Conservation (phyloP, 306 rosid genomes). For the Quercus dentata region DNA sequence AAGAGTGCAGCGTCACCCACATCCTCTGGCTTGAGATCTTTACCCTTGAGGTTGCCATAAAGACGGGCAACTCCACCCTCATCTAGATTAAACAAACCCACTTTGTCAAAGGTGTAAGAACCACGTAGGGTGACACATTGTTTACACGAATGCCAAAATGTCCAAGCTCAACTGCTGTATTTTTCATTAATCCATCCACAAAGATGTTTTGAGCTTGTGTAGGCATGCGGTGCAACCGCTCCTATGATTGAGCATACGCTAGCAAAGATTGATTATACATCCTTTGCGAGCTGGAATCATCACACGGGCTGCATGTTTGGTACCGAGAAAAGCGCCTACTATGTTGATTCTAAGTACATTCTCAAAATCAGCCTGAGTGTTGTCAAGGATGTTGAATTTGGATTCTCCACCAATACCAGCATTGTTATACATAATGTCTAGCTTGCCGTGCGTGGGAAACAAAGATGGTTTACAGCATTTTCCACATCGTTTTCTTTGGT, state of each 20-base stretch:
- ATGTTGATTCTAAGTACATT: conserved; percentile 34
- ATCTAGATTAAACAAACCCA: conserved; percentile 17
- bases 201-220: conserved; percentile 39
- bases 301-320: conserved; percentile 32
- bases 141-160: conserved; percentile 44
- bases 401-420: too few species aligned
- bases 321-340: conserved; percentile 32
- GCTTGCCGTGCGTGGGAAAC: conserved; percentile 32
- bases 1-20: conserved; percentile 53
- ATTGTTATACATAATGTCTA: conserved; percentile 44
- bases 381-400: too few species aligned
- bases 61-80: conserved; percentile 4
- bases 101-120: conserved; percentile 34
- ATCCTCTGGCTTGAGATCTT: conserved; percentile 21
- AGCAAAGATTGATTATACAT: conserved; percentile 31
- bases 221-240: conserved; percentile 33
- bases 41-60: conserved; percentile 29
- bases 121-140: conserved; percentile 34
- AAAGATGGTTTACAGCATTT: conserved; percentile 7
- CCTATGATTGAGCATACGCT: conserved; percentile 27
- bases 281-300: conserved; percentile 18
- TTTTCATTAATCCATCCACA: conserved; percentile 36
- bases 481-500: conserved; percentile 32
- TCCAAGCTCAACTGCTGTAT: conserved; percentile 48
- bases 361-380: conserved; percentile 24